Evolutionary conservation across 2,329 filamentous ascomycete species (phyloP).

Genomic region (Aspergillus fumigatus): DNA sequence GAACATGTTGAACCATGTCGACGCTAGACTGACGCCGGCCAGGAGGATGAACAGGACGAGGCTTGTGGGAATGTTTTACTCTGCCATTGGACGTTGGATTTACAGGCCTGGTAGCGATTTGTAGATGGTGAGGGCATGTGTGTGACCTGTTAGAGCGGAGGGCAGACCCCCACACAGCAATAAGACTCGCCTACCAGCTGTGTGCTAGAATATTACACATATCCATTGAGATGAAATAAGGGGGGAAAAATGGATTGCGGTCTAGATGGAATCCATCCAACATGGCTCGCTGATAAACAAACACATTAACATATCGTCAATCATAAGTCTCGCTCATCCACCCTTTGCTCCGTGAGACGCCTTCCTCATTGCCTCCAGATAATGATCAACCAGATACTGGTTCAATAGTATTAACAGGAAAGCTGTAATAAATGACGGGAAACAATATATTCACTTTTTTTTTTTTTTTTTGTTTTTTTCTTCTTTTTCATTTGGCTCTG

Average conservation of each 20-base stretch:
- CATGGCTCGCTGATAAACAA: background rate
- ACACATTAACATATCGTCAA: constrained; percentile 10
- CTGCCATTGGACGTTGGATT: background rate
- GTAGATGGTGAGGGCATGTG: background rate
- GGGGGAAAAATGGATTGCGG: background rate
- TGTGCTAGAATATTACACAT: background rate
- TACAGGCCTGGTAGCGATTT: background rate
- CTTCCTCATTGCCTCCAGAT: constrained; percentile 7
- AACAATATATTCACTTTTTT: constrained; percentile 4
- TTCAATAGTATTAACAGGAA: constrained; percentile 10
- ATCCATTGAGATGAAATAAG: background rate
- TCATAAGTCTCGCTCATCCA: constrained; percentile 7
- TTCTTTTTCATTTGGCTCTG: constrained; percentile 11
- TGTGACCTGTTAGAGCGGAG: background rate
- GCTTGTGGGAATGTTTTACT: background rate
- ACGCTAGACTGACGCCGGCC: background rate
- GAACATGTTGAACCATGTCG: background rate
- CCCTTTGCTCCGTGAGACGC: constrained; percentile 14
- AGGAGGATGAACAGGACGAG: background rate
- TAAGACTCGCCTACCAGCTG: no score
- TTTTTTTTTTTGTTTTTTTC: constrained; percentile 12
- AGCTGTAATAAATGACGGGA: background rate
- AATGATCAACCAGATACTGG: background rate
- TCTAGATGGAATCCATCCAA: background rate
- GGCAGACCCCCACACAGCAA: background rate